Percentiles rank a stretch among this genome's conserved stretches.
phyloP scores from a whole-genome alignment of 768 basidiomycete genomes.

The Pilatotrama ljubarskyi region DNA sequence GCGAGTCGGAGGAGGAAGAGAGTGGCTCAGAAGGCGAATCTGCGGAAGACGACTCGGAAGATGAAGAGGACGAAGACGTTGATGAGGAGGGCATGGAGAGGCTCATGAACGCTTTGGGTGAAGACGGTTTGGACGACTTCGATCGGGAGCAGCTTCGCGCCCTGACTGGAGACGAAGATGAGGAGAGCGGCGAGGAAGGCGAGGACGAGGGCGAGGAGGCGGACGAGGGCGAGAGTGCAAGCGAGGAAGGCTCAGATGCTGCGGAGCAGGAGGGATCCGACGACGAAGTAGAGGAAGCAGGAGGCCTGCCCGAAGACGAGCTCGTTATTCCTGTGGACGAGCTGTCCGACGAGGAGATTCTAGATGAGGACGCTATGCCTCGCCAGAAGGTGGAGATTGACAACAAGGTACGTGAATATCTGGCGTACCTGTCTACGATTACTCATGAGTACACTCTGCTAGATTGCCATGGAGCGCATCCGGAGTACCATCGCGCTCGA shows the following conservation, averaged over 20 bases:
- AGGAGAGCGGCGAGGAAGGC: conserved; percentile 26
- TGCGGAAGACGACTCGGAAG: conserved; percentile 12
- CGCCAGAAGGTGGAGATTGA: conserved; percentile 80
- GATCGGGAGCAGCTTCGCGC: conserved; percentile 55
- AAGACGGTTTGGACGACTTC: conserved; percentile 66
- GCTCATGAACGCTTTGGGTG: conserved; percentile 58
- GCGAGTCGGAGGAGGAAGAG: conserved; percentile 12
- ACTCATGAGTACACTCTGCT: neutral
- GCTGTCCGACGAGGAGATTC: conserved; percentile 50
- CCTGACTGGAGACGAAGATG: conserved; percentile 38
- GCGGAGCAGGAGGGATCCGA: conserved; percentile 35
- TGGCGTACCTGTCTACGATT: neutral
- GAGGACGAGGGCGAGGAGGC: conserved; percentile 33
- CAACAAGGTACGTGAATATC: conserved; percentile 60
- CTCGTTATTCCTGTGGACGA: conserved; percentile 64
- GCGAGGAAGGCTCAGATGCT: conserved; percentile 40
- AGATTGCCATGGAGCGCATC: conserved; percentile 82
- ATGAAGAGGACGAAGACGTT: conserved; percentile 46
- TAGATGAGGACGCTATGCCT: conserved; percentile 84
- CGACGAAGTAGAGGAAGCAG: conserved; percentile 29
- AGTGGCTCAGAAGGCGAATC: conserved; percentile 14
- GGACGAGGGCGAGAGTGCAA: conserved; percentile 31
- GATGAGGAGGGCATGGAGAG: conserved; percentile 60
- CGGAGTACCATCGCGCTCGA: conserved; percentile 76
- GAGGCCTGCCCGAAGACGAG: conserved; percentile 34